These are phyloP conservation scores for Naganishia albida DNA, from an alignment of 1,284 basidiomycete genomes.

Conservation along the genomic window DNA sequence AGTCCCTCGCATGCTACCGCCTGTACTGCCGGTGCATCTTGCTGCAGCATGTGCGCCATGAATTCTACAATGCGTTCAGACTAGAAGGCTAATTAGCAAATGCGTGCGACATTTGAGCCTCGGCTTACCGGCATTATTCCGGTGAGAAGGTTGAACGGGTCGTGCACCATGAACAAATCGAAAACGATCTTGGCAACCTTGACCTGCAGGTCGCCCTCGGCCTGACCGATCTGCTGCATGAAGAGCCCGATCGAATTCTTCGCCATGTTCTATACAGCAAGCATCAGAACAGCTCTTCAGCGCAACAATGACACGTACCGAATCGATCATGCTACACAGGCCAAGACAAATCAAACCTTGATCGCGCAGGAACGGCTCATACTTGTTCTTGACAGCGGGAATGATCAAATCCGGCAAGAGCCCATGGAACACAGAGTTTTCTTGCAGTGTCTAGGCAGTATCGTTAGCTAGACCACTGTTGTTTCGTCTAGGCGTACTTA, in stretches of 20 bases:
- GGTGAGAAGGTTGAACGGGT: slow-evolving; percentile 58
- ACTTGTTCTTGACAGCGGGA: slow-evolving; percentile 82
- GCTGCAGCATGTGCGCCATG: slow-evolving; percentile 69
- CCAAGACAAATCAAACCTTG: slow-evolving; percentile 83
- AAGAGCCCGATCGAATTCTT: slow-evolving; percentile 86
- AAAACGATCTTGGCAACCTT: slow-evolving; percentile 85
- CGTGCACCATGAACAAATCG: slow-evolving; percentile 88
- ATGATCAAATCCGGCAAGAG: slow-evolving; percentile 86
- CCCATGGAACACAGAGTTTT: slow-evolving; percentile 90
- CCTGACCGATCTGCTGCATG: slow-evolving; percentile 76
- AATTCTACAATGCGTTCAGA: slow-evolving; percentile 71
- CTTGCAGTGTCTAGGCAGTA: slow-evolving; percentile 73
- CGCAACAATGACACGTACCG: slow-evolving; percentile 49
- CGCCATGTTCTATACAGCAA: slow-evolving; percentile 72
- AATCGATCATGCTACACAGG: slow-evolving; percentile 85
- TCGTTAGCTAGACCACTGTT: neutral
- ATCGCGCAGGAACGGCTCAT: slow-evolving; percentile 75
- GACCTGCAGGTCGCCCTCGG: slow-evolving; percentile 74
- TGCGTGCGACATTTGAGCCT: too few relatives aligned
- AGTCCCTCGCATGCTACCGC: slow-evolving; percentile 80
- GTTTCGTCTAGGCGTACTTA: slow-evolving; percentile 54
- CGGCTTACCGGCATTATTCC: slow-evolving; percentile 45
- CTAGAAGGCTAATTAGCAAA: slow-evolving; percentile 52
- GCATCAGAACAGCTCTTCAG: neutral
- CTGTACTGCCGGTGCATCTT: slow-evolving; percentile 75